Evolutionary conservation across 345 rosid genomes (phyloP), one percentile per base, ranked within the genome.

Genomic region (Hypericum perforatum): DNA sequence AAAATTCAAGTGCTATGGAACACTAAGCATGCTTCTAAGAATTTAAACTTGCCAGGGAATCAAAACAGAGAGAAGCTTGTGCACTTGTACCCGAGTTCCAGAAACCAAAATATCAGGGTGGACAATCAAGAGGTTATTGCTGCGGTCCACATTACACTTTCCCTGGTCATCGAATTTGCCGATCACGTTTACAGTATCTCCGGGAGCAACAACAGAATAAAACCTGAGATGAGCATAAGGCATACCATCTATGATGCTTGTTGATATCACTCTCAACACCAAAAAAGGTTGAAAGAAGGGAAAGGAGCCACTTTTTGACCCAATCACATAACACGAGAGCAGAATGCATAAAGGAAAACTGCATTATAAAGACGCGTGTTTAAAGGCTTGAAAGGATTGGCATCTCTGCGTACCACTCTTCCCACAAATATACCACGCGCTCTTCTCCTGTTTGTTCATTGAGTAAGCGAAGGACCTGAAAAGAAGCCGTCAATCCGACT

Each of bases 361-460:
- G 15, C 6, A n/a, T 11, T 2, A 11, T 45, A 6, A 16, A 6
- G 15, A 45, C 14, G 7, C 48, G 5, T 45, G 15, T 5, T 45
- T 16, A 45, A n/a, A 45, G 15, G 7, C 15, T 16, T 16, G 15
- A 46, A 13, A 16, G 7, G 8, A 7, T 13, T 13, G 16, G 7
- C 54, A 45, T 22, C 32, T 22, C 42, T 43, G 53, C 66, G 37
- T 67, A 92, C 98, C 98, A 92, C 61, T 88, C 95, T 60, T 83
- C 95, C 80, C 72, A 76, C 69, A 92, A 75, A 64, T 61, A 78
- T 56, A 92, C 82, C 46, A 82, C 73, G 39, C 76, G 64, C 67
- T 92, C 95, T 72, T 75, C 89, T 70, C 94, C 98, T 65, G 76
- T 80, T 71, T 66, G 76, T 77, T 92, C 98, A 59, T 85, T 78